phyloP scores from a whole-genome alignment of 345 rosid species.

The Nephelium lappaceum region DNA sequence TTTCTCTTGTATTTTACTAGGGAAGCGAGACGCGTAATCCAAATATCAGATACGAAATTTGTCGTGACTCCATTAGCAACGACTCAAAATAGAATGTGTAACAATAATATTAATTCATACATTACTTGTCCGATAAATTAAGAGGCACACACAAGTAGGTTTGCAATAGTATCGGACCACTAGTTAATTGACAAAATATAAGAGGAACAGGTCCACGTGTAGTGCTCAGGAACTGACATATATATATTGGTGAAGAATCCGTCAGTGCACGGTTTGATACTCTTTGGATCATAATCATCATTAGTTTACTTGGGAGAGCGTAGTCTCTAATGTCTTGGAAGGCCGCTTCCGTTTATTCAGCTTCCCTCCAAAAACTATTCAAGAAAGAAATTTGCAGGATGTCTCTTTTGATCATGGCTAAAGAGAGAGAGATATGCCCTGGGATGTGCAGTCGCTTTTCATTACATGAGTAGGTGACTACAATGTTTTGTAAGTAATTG shows the following conservation, averaged over 20 bases:
- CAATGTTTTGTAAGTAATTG: no score
- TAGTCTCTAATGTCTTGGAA: not conserved
- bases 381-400: not conserved
- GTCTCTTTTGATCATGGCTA: not conserved
- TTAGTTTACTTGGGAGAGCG: not conserved
- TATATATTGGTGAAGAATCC: constrained; percentile 4
- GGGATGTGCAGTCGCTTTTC: not conserved
- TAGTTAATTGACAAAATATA: no score
- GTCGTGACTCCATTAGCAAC: constrained; percentile 23
- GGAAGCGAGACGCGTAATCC: constrained; percentile 5
- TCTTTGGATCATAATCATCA: not conserved
- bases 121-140: not conserved
- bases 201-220: not conserved
- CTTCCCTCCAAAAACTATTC: constrained; percentile 13
- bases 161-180: no score
- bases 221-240: not conserved
- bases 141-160: no score
- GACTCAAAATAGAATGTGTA: constrained; percentile 1
- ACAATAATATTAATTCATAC: not conserved
- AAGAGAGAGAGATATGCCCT: not conserved
- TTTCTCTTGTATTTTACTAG: not conserved
- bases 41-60: constrained; percentile 20
- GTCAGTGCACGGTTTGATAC: constrained; percentile 12
- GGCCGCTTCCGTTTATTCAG: constrained; percentile 10
- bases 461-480: no score